A percentile compares a stretch with the other conserved stretches of the same genome.
Conservation (phyloP, 179 eudicot species). For the Silene noctiflora region DNA sequence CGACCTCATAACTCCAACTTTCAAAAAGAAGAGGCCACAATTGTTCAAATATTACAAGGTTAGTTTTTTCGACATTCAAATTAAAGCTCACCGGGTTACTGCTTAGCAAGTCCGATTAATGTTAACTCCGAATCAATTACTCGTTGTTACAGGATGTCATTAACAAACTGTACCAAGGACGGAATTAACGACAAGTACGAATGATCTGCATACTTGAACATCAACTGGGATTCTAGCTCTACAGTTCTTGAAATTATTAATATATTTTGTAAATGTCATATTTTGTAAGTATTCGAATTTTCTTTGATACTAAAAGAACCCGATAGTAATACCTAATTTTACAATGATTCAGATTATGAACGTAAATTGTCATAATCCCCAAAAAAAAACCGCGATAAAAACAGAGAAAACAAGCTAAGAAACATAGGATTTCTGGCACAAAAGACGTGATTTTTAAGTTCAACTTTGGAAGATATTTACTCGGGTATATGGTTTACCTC, state of each 20-base stretch:
- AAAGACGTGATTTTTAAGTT: slow-evolving; percentile 20
- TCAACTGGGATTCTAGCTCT: neutral
- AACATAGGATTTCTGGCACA: neutral
- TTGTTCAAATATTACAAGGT: slow-evolving; percentile 83
- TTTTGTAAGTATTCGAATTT: neutral
- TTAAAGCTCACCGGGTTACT: neutral
- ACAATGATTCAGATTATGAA: neutral
- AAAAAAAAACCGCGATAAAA: too few species aligned
- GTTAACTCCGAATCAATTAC: neutral
- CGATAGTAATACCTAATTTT: neutral
- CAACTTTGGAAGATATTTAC: neutral
- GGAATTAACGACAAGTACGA: slow-evolving; percentile 6
- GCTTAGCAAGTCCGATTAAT: slow-evolving; percentile 11
- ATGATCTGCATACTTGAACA: neutral
- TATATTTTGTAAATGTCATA: neutral
- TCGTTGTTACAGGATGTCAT: slow-evolving; percentile 28
- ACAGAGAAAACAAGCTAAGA: too few species aligned
- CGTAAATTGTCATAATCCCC: too few species aligned
- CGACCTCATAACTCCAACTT: slow-evolving; percentile 85
- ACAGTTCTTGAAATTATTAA: too few species aligned
- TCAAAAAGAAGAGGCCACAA: slow-evolving; percentile 84
- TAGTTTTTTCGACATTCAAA: slow-evolving; percentile 12
- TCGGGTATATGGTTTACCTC: neutral
- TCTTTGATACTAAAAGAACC: neutral
- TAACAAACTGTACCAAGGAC: slow-evolving; percentile 30